These are phyloP conservation scores for Fragilariopsis cylindrus DNA, from an alignment of 108 stramenopile species.

Conservation along the genomic window DNA sequence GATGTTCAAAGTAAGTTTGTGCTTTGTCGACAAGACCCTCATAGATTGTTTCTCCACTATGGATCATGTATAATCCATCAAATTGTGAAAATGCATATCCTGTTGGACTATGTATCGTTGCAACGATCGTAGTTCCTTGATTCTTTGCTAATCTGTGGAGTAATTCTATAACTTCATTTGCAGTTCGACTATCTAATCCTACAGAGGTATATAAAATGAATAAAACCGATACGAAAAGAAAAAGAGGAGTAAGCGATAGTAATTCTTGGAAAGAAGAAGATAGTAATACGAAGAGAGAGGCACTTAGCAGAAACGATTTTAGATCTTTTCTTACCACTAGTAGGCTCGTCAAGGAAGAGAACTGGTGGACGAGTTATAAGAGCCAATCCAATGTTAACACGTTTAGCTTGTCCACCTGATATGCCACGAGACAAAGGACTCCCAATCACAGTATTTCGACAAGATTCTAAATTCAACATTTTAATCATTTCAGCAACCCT, in stretches of 20 bases:
- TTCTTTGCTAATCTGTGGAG: slow-evolving; percentile 1
- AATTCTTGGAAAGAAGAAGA: no score
- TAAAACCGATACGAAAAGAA: not conserved
- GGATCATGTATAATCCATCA: slow-evolving; percentile 18
- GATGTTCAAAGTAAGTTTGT: slow-evolving; percentile 21
- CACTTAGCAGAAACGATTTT: not conserved
- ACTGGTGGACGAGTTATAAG: slow-evolving; percentile 55
- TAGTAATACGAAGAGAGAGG: not conserved
- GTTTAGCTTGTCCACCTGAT: slow-evolving; percentile 65
- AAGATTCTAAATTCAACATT: slow-evolving; percentile 37
- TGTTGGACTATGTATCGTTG: slow-evolving; percentile 16
- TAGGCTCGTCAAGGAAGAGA: slow-evolving; percentile 59
- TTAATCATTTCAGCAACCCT: slow-evolving; percentile 44
- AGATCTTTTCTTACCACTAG: not conserved
- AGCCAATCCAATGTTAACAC: slow-evolving; percentile 59
- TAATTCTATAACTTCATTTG: slow-evolving; percentile 10
- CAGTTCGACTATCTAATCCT: slow-evolving; percentile 45
- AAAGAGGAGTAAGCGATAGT: no score
- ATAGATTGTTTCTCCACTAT: slow-evolving; percentile 2
- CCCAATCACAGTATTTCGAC: slow-evolving; percentile 43
- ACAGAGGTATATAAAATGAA: not conserved
- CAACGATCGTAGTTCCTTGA: slow-evolving; percentile 1
- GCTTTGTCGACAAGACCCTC: slow-evolving; percentile 17
- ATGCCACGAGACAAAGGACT: slow-evolving; percentile 17
- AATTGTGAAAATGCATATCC: slow-evolving; percentile 13